Percentiles rank a stretch among this genome's conserved stretches.
Conservation (phyloP, 805 yeast genomes). For the Kockiozyma suomiensis region DNA sequence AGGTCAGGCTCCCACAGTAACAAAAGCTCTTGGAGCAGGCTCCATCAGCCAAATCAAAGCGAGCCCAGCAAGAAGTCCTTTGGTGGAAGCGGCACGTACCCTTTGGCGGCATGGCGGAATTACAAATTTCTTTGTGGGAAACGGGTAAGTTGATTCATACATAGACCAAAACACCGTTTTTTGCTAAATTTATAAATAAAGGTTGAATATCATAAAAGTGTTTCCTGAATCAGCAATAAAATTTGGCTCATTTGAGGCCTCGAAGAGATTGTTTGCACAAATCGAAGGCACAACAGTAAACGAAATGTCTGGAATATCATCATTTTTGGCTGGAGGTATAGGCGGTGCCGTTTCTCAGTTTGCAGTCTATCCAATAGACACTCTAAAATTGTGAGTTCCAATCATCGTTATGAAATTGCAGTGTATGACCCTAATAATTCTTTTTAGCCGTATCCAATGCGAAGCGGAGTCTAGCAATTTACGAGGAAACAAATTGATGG, state of each 20-base stretch:
- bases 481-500: constrained; percentile 63
- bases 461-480: constrained; percentile 69
- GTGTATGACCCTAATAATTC: background rate
- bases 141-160: constrained; percentile 17
- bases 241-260: constrained; percentile 91
- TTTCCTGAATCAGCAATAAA: constrained; percentile 98
- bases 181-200: constrained; percentile 42
- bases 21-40: constrained; percentile 1
- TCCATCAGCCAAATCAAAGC: constrained; percentile 37
- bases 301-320: constrained; percentile 66
- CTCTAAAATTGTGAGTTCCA: constrained; percentile 64
- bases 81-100: constrained; percentile 76
- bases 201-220: constrained; percentile 87
- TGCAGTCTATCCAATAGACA: constrained; percentile 92
- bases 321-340: constrained; percentile 91
- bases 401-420: background rate
- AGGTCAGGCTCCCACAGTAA: constrained; percentile 36
- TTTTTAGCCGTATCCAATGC: constrained; percentile 72
- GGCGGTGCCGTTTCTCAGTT: constrained; percentile 95
- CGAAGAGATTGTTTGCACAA: constrained; percentile 68
- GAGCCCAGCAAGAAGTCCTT: constrained; percentile 55
- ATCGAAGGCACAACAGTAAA: constrained; percentile 37
- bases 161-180: background rate
- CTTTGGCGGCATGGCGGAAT: constrained; percentile 88
- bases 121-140: constrained; percentile 81